Evolutionary conservation across 2,329 filamentous ascomycete genomes (phyloP).

Genomic region (Colletotrichum liaoningense): DNA sequence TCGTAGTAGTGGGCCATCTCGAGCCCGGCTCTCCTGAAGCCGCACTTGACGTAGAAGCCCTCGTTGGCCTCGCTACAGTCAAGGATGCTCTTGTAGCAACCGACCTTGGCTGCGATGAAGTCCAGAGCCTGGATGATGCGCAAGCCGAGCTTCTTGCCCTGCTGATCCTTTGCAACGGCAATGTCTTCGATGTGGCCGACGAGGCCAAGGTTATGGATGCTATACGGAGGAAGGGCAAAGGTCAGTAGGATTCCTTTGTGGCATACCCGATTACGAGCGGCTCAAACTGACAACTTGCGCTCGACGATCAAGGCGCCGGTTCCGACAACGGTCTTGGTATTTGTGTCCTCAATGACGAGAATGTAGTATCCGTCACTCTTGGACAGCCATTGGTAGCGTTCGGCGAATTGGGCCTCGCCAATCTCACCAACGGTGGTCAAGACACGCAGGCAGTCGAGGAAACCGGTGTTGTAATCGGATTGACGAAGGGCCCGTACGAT

Average conservation of each 20-base stretch:
- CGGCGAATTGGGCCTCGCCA: conserved; percentile 76
- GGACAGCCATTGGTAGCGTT: conserved; percentile 86
- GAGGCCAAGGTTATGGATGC: conserved; percentile 82
- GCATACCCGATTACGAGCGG: background rate
- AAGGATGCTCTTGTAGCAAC: conserved; percentile 97
- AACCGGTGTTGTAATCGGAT: conserved; percentile 83
- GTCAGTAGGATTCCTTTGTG: conserved; percentile 35
- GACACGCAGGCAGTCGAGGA: conserved; percentile 91
- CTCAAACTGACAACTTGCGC: conserved; percentile 83
- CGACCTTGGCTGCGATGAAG: conserved; percentile 85
- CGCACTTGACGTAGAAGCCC: conserved; percentile 98
- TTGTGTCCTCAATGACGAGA: conserved; percentile 83
- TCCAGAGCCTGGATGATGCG: conserved; percentile 95
- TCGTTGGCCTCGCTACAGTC: conserved; percentile 97
- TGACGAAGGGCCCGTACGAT: conserved; percentile 82
- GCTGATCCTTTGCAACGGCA: conserved; percentile 92
- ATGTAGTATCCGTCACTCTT: conserved; percentile 84
- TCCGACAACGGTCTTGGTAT: conserved; percentile 77
- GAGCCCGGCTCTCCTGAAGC: conserved; percentile 89
- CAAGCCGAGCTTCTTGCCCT: conserved; percentile 95
- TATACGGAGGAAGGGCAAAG: conserved; percentile 44
- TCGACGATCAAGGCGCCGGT: conserved; percentile 92
- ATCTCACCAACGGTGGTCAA: conserved; percentile 95
- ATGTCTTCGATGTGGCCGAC: conserved; percentile 99
- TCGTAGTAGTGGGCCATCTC: conserved; percentile 99